Conservation (phyloP, 2,329 filamentous ascomycete species). For the Fusarium udum region DNA sequence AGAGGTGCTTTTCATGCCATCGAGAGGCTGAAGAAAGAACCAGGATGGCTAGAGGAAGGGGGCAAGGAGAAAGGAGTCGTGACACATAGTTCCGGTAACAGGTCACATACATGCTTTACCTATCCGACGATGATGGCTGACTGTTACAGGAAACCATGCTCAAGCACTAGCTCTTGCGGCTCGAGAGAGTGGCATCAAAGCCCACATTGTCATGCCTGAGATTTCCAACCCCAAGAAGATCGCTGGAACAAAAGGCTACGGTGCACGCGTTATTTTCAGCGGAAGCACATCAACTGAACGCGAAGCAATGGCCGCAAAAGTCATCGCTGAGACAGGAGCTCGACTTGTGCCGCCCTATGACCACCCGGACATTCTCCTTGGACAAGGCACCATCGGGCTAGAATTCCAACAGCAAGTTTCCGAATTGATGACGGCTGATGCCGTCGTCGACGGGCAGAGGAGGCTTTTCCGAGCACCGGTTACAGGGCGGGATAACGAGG, state of each 20-base stretch:
- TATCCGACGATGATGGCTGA: background rate
- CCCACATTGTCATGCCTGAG: slow-evolving; percentile 91
- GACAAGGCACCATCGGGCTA: slow-evolving; percentile 88
- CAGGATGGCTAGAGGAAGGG: slow-evolving; percentile 68
- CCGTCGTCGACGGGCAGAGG: slow-evolving; percentile 26
- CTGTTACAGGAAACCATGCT: slow-evolving; percentile 82
- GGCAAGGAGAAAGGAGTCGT: slow-evolving; percentile 76
- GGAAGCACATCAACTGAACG: slow-evolving; percentile 84
- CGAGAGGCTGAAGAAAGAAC: slow-evolving; percentile 70
- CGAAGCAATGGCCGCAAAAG: slow-evolving; percentile 76
- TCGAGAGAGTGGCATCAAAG: slow-evolving; percentile 74
- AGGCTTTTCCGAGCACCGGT: slow-evolving; percentile 27
- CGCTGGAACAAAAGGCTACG: slow-evolving; percentile 80
- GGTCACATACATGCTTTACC: background rate
- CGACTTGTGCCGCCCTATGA: slow-evolving; percentile 90
- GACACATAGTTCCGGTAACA: slow-evolving; percentile 85
- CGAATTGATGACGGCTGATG: slow-evolving; percentile 56
- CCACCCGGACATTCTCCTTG: slow-evolving; percentile 89
- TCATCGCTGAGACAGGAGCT: slow-evolving; percentile 77
- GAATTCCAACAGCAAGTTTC: slow-evolving; percentile 81
- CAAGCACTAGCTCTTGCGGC: slow-evolving; percentile 92
- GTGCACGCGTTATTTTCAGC: slow-evolving; percentile 81
- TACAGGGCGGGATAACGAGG: slow-evolving; percentile 34
- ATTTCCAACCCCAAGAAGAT: slow-evolving; percentile 89
- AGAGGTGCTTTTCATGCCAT: slow-evolving; percentile 91